phyloP scores from a whole-genome alignment of 192 early-diverging fungal genomes.

The Coemansia sp. region DNA sequence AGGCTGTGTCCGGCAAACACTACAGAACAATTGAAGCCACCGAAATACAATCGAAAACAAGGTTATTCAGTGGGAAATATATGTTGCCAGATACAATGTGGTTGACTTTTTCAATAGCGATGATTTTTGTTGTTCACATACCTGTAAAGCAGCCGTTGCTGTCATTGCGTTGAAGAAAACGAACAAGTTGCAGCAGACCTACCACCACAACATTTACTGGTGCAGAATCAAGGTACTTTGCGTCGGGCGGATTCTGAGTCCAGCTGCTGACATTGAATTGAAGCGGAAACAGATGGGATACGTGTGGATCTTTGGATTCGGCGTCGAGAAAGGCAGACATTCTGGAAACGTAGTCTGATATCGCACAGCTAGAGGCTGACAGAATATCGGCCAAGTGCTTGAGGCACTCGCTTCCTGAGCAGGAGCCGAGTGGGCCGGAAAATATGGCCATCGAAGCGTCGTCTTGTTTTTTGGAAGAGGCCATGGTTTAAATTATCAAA shows the following conservation, averaged over 20 bases:
- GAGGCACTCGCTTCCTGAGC: constrained; percentile 44
- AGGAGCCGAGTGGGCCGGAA: constrained; percentile 84
- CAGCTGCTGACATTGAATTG: constrained; percentile 75
- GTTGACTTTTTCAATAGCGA: not conserved
- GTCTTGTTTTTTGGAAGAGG: not conserved
- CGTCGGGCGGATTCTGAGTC: constrained; percentile 59
- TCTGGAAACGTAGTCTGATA: constrained; percentile 62
- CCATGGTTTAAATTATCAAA: not conserved
- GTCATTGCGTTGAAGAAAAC: not conserved
- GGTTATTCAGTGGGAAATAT: too few relatives aligned
- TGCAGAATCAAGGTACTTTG: constrained; percentile 70
- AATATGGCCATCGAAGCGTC: constrained; percentile 68
- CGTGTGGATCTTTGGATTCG: constrained; percentile 57
- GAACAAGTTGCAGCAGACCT: constrained; percentile 76
- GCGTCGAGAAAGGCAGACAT: constrained; percentile 66
- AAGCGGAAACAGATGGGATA: constrained; percentile 63
- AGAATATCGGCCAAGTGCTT: not conserved
- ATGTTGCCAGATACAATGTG: too few relatives aligned
- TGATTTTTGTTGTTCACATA: too few relatives aligned
- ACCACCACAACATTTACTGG: constrained; percentile 79
- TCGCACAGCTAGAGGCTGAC: not conserved
- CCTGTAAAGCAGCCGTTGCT: not conserved
- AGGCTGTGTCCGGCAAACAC: constrained; percentile 89
- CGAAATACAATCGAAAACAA: too few relatives aligned
- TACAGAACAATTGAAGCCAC: constrained; percentile 22